Conservation (phyloP, 1,139 yeast genomes). For the Taiozyma sp. region DNA sequence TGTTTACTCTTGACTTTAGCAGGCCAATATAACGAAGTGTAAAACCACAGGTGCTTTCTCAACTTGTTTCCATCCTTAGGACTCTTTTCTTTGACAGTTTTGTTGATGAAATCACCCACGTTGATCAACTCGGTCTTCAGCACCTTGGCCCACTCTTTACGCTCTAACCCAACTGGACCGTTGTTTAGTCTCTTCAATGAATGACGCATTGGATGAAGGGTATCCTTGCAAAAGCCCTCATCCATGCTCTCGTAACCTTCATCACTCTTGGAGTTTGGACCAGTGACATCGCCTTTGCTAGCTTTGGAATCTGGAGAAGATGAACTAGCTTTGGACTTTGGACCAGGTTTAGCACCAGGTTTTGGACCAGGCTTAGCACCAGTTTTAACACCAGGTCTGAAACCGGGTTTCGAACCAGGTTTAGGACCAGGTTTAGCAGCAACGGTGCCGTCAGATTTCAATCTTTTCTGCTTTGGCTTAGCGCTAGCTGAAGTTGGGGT, state of each 20-base stretch:
- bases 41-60: constrained; percentile 80
- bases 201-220: constrained; percentile 66
- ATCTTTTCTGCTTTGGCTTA: constrained; percentile 19
- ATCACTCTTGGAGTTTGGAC: constrained; percentile 25
- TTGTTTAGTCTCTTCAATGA: constrained; percentile 71
- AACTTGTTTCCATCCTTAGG: constrained; percentile 33
- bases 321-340: constrained; percentile 4
- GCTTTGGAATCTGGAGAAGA: constrained; percentile 4
- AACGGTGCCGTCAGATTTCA: constrained; percentile 14
- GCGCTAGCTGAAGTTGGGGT: constrained; percentile 15
- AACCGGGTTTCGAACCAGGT: constrained; percentile 9
- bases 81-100: constrained; percentile 23
- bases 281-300: not conserved
- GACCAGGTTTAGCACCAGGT: constrained; percentile 3
- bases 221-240: constrained; percentile 59
- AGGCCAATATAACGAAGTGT: constrained; percentile 93
- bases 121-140: constrained; percentile 67
- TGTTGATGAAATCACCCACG: constrained; percentile 72
- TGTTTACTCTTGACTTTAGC: constrained; percentile 77
- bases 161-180: constrained; percentile 78
- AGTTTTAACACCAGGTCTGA: constrained; percentile 1
- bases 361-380: constrained; percentile 6
- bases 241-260: constrained; percentile 80
- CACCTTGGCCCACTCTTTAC: constrained; percentile 76
- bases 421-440: constrained; percentile 3